Evolutionary conservation across 768 basidiomycete species (phyloP).

Genomic region (Strobilomyces dryophilus): DNA sequence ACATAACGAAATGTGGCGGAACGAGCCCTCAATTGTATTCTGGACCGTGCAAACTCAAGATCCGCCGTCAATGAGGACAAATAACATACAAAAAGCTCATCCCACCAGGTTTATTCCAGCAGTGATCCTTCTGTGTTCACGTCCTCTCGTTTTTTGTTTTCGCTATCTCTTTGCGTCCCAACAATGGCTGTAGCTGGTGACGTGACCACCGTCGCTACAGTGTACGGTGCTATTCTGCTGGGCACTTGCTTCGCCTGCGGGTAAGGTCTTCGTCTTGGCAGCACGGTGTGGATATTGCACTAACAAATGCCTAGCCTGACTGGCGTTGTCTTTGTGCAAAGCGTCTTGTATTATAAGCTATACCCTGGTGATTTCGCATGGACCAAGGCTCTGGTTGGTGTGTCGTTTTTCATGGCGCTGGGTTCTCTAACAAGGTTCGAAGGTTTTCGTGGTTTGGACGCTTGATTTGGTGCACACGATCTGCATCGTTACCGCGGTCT

Average conservation of each 20-base stretch:
- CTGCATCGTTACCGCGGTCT: constrained; percentile 23
- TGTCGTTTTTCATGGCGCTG: no score
- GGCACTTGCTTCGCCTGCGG: constrained; percentile 29
- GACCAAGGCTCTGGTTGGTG: constrained; percentile 28
- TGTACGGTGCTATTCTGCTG: constrained; percentile 30
- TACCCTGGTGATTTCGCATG: constrained; percentile 25
- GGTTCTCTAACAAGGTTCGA: not conserved
- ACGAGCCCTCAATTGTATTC: constrained; percentile 10
- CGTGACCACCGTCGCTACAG: constrained; percentile 28
- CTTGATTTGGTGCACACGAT: constrained; percentile 29
- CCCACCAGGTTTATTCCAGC: not conserved
- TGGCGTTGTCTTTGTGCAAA: constrained; percentile 31
- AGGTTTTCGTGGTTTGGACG: constrained; percentile 28
- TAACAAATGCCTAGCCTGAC: constrained; percentile 25
- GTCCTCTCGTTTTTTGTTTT: constrained; percentile 27
- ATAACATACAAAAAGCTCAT: constrained; percentile 31
- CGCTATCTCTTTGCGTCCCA: not conserved
- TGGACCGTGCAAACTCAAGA: constrained; percentile 15
- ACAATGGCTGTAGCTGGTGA: constrained; percentile 25
- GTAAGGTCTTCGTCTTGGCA: constrained; percentile 9
- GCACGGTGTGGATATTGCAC: not conserved
- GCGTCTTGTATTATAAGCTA: constrained; percentile 28
- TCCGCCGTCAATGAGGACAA: constrained; percentile 29
- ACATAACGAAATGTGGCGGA: constrained; percentile 18
- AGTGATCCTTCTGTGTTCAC: constrained; percentile 28